Evolutionary conservation across 306 rosid species (phyloP).

Genomic region (Arachis stenosperma): DNA sequence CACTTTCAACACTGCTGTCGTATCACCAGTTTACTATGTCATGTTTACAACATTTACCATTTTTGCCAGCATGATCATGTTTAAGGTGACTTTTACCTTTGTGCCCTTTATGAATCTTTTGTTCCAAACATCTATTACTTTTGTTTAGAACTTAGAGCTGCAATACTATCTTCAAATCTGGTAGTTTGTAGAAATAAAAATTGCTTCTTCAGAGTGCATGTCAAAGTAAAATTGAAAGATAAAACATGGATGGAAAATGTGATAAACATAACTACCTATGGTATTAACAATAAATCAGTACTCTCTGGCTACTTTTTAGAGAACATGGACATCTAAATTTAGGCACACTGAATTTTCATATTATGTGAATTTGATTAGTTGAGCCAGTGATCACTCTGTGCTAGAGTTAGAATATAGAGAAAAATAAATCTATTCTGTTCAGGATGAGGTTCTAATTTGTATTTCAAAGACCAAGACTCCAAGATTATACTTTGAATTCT

Average conservation of each 20-base stretch:
- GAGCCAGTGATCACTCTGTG: no score
- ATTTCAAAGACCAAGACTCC: no score
- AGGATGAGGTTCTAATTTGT: no score
- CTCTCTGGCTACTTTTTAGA: no score
- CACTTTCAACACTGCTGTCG: slow-evolving; percentile 88
- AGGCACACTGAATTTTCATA: no score
- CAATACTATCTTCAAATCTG: background rate
- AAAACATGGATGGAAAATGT: background rate
- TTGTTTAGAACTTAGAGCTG: slow-evolving; percentile 9
- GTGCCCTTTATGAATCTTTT: background rate
- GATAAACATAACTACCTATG: no score
- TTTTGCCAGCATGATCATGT: slow-evolving; percentile 89
- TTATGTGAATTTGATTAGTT: no score
- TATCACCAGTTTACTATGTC: slow-evolving; percentile 90
- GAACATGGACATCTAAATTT: no score
- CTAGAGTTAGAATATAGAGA: no score
- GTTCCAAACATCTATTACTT: background rate
- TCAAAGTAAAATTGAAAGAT: background rate
- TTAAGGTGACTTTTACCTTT: slow-evolving; percentile 58
- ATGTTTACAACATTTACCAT: slow-evolving; percentile 86
- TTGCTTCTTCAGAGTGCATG: background rate
- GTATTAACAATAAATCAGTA: no score
- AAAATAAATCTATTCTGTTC: no score
- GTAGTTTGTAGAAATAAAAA: background rate
- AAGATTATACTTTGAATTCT: background rate